A percentile compares a stretch with the other conserved stretches of the same genome.
Evolutionary conservation across 2,329 filamentous ascomycete genomes (phyloP).

Genomic region (Botrytis galanthina): DNA sequence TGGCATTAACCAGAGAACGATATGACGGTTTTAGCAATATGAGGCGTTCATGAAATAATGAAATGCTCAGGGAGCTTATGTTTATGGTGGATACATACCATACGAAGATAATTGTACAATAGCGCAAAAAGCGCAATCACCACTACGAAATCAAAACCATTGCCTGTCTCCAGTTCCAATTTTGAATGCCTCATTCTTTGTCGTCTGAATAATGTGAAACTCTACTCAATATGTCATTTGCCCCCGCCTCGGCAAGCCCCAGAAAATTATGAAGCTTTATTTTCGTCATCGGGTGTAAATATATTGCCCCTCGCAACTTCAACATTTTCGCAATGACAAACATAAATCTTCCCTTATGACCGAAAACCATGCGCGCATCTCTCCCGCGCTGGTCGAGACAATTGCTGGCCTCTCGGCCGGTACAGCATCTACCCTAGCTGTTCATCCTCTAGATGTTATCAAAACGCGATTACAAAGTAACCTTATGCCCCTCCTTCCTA

Average conservation of each 20-base stretch:
- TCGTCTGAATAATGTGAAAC: background rate
- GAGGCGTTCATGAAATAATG: constrained; percentile 33
- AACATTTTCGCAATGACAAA: constrained; percentile 24
- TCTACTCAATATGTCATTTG: background rate
- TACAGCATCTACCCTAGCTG: constrained; percentile 77
- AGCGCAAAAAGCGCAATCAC: constrained; percentile 33
- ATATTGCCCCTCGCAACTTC: constrained; percentile 20
- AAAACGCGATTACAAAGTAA: constrained; percentile 93
- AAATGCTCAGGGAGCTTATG: constrained; percentile 19
- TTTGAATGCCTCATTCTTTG: background rate
- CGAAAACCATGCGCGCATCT: constrained; percentile 54
- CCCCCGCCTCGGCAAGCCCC: constrained; percentile 27
- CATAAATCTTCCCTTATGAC: constrained; percentile 33
- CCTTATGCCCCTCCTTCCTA: constrained; percentile 39
- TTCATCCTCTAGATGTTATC: constrained; percentile 91
- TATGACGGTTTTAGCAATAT: constrained; percentile 31
- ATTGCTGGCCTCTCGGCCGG: constrained; percentile 89
- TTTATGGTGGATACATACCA: constrained; percentile 24
- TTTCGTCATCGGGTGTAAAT: constrained; percentile 23
- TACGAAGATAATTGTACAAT: constrained; percentile 35
- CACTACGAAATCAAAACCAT: constrained; percentile 27
- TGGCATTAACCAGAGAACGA: background rate
- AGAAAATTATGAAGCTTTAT: constrained; percentile 29
- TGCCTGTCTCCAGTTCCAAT: constrained; percentile 16
- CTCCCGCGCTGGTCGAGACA: constrained; percentile 79